Conservation (phyloP, 371 early-diverging fungal genomes). For the Nematocida minor region DNA sequence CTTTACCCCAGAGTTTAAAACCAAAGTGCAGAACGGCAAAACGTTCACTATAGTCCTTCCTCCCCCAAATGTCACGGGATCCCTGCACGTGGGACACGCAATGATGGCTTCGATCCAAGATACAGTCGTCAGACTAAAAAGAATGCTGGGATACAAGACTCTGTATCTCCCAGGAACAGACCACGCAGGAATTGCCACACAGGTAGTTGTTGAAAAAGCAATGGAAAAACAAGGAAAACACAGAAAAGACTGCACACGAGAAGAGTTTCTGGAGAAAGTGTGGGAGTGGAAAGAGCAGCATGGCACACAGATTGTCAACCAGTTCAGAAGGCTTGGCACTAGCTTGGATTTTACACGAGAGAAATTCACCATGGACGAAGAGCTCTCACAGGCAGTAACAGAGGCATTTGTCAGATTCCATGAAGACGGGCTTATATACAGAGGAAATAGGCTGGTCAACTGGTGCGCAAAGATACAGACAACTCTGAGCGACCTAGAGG, state of each 20-base stretch:
- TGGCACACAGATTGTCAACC: slow-evolving; percentile 72
- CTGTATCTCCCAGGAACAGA: slow-evolving; percentile 94
- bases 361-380: slow-evolving; percentile 87
- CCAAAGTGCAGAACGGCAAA: slow-evolving; percentile 67
- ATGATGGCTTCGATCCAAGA: slow-evolving; percentile 92
- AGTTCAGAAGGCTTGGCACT: slow-evolving; percentile 83
- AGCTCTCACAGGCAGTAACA: slow-evolving; percentile 74
- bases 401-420: slow-evolving; percentile 89
- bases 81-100: slow-evolving; percentile 92
- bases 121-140: slow-evolving; percentile 80
- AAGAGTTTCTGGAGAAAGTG: slow-evolving; percentile 77
- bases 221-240: slow-evolving; percentile 75
- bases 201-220: slow-evolving; percentile 91
- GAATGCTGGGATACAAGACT: slow-evolving; percentile 87
- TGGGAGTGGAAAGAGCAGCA: slow-evolving; percentile 91
- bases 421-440: slow-evolving; percentile 89
- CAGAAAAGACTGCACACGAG: slow-evolving; percentile 86
- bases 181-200: slow-evolving; percentile 97
- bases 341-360: slow-evolving; percentile 86
- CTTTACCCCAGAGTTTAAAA: slow-evolving; percentile 77
- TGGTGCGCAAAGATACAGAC: slow-evolving; percentile 95
- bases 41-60: slow-evolving; percentile 84
- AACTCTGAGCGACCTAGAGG: slow-evolving; percentile 89
- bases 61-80: slow-evolving; percentile 98
- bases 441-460: slow-evolving; percentile 89